Conservation (phyloP, 768 basidiomycete genomes). For the Lactarius hatsudake region DNA sequence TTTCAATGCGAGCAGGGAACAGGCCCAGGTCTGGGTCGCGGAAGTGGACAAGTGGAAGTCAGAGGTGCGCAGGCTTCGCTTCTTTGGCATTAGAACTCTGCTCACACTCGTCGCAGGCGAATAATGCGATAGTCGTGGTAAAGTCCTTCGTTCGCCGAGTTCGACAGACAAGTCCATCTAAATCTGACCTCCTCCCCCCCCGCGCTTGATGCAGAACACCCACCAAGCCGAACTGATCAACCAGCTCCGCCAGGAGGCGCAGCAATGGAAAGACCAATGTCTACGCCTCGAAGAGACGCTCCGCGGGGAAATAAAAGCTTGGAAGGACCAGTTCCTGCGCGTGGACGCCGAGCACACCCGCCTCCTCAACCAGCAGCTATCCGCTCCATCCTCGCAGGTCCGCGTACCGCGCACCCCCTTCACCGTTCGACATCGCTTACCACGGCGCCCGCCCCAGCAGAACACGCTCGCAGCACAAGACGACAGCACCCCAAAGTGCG, state of each 20-base stretch:
- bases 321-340: slow-evolving; percentile 78
- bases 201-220: slow-evolving; percentile 41
- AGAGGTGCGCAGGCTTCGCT: slow-evolving; percentile 14
- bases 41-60: slow-evolving; percentile 27
- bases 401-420: background rate
- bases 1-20: slow-evolving; percentile 13
- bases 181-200: background rate
- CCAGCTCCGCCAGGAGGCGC: slow-evolving; percentile 60
- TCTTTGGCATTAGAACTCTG: background rate
- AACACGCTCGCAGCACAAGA: slow-evolving; percentile 24
- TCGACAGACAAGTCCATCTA: background rate
- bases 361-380: slow-evolving; percentile 53
- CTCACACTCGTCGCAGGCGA: slow-evolving; percentile 6
- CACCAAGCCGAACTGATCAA: slow-evolving; percentile 60
- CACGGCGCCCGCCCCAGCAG: slow-evolving; percentile 14
- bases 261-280: slow-evolving; percentile 72
- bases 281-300: slow-evolving; percentile 46
- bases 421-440: background rate
- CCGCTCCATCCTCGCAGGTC: slow-evolving; percentile 12
- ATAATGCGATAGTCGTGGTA: slow-evolving; percentile 14
- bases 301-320: slow-evolving; percentile 54
- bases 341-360: slow-evolving; percentile 67
- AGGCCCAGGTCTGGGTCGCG: slow-evolving; percentile 12
- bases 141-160: background rate
- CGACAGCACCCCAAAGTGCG: slow-evolving; percentile 27